Evolutionary conservation across 1,139 yeast genomes (phyloP), one percentile per base, ranked within the genome.

Genomic region (Diutina rugosa): DNA sequence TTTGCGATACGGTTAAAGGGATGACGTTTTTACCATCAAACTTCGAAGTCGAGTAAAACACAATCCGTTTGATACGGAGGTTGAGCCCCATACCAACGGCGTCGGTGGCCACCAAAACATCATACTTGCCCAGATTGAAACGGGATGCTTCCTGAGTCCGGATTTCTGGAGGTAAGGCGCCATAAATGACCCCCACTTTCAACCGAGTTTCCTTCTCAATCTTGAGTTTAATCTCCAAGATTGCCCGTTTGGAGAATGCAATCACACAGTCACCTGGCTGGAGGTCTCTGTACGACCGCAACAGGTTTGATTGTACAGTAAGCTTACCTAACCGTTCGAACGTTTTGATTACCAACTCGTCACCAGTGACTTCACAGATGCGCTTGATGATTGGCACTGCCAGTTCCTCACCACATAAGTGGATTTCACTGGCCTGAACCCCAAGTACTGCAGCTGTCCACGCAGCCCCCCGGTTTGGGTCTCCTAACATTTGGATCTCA

Each of bases 41-140:
- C 68, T 93, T 95, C 56, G 68, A 69, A 29, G 80, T 74, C 0
- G 85, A 77, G 35, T 86, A 80, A 64, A 93, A 91, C 1, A 93
- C 79, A 16, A 93, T 80, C 58, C 99, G 73, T 59, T 84, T 82
- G 61, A 93, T 90, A 30, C 87, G 85, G 63, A 93, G 74, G 65
- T 93, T 93, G 56, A 93, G 76, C 0, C 99, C 99, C 98, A 93
- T 93, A 2, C 99, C 99, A 58, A 93, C 83, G 0, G 99, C 99
- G 72, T 93, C 99, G 0, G 97, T 88, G 0, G 99, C 98, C 4
- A 93, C 89, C 54, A 93, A 72, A 28, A 87, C 79, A 63, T 91
- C 95, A 60, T 83, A 86, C 53, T 80, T 79, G 3, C 95, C 95
- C 28, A 68, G 71, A 64, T 93, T 93, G 68, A 93, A 93, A 51